Evolutionary conservation across 192 early-diverging fungal genomes (phyloP), one percentile per base, ranked within the genome.

Genomic region (Gaertneriomyces sp.): DNA sequence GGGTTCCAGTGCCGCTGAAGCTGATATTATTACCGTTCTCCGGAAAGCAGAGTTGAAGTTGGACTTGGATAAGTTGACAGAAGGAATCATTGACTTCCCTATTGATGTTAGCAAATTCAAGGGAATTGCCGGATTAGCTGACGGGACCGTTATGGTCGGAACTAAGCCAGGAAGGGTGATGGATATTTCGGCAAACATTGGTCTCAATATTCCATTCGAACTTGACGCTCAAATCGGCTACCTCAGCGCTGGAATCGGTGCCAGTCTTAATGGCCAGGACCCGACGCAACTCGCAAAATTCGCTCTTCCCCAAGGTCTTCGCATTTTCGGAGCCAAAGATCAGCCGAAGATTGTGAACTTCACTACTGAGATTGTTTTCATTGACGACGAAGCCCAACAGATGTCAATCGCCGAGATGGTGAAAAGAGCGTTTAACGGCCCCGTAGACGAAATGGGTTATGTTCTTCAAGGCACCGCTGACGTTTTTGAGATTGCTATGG

Each of bases 311-410:
- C 42, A 58, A 6, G 42, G 12, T 19, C 25, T 72, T 5, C 38
- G 33, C 2, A 12, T 38, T 20, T 38, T 45, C 38, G 64, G 59
- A 8, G 25, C 25, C 1, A 33, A 33, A 33, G 25, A 33, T 33
- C 25, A 33, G 2, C 25, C 25, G 25, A 17, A 60, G 40, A 50
- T 38, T 38, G 17, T 67, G 8, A 12, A 6, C 25, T 45, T 73
- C 43, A 53, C 41, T 6, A 63, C 65, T 38, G 45, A 17, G 4
- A 44, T 67, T 17, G 11, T 20, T 5, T 56, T 73, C n/a, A 65
- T 42, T 40, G 70, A 72, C 59, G 61, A 54, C 19, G 70, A 72
- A 8, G 70, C 45, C n/a, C 65, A 63, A 1, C 70, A 66, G 49
- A 65, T 16, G 16, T 45, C 44, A 25, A 60, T 72, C 44, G 58